Evolutionary conservation across 148 eudicot species (phyloP).

Genomic region (Chenopodium formosanum): DNA sequence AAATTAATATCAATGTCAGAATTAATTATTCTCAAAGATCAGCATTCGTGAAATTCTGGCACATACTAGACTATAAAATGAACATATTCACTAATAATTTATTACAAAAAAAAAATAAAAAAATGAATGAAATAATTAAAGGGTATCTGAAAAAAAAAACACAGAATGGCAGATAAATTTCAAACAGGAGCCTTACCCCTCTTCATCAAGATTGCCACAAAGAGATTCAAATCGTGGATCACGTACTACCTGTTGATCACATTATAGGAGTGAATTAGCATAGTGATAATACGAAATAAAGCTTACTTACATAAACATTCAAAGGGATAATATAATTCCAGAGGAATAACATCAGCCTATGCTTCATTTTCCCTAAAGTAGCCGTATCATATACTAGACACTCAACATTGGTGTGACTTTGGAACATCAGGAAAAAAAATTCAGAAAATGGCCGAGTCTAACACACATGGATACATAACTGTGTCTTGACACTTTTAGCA

Average conservation of each 20-base stretch:
- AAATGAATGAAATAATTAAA: too few species aligned
- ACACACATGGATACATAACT: too few species aligned
- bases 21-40: neutral
- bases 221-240: constrained; percentile 96
- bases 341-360: neutral
- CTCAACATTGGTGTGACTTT: too few species aligned
- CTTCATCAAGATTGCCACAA: constrained; percentile 65
- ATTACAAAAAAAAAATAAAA: too few species aligned
- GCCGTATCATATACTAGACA: too few species aligned
- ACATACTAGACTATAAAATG: neutral
- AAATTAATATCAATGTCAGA: neutral
- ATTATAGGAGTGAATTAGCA: constrained; percentile 7
- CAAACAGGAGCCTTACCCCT: constrained; percentile 48
- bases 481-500: too few species aligned
- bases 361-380: too few species aligned
- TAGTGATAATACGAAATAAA: neutral
- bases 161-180: neutral
- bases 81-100: too few species aligned
- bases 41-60: neutral
- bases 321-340: neutral
- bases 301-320: neutral
- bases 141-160: neutral
- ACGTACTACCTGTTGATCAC: constrained; percentile 53
- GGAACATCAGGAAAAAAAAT: too few species aligned
- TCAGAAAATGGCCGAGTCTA: too few species aligned